Conservation (phyloP, 2,329 filamentous ascomycete species). For the Botrytis tulipae region DNA sequence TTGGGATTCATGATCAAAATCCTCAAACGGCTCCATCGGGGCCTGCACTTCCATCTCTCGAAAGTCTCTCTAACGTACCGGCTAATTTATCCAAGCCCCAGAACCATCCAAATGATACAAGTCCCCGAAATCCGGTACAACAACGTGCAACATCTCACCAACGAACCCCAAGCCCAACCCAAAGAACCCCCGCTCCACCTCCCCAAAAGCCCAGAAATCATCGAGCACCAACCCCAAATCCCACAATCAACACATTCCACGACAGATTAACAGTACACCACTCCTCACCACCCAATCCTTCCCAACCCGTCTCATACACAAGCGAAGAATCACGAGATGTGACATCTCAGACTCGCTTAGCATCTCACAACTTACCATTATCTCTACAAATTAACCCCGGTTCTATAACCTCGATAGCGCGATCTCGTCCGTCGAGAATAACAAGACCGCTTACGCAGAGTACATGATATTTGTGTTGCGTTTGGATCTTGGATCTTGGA, state of each 20-base stretch:
- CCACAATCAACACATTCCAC: not conserved
- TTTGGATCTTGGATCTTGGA: not conserved
- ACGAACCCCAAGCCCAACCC: not conserved
- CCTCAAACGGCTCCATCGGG: not conserved
- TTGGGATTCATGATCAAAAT: not conserved
- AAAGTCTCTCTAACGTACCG: not conserved
- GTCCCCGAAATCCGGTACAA: no score
- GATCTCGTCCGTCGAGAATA: not conserved
- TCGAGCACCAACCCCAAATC: accelerated
- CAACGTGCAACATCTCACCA: not conserved
- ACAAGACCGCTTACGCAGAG: not conserved
- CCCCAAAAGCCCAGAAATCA: not conserved
- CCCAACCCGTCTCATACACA: not conserved
- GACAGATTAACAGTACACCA: not conserved
- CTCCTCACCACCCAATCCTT: not conserved
- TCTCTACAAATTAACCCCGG: not conserved
- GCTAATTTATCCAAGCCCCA: not conserved
- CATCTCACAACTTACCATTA: not conserved
- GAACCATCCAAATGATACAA: not conserved
- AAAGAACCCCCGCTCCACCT: not conserved
- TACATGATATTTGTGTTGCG: not conserved
- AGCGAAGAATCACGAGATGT: not conserved
- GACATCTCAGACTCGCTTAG: not conserved
- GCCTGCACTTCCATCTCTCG: not conserved
- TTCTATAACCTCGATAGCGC: not conserved